Base-by-base conservation (phyloP, 352 stramenopile species). In the Phytopythium mirpurense region DNA sequence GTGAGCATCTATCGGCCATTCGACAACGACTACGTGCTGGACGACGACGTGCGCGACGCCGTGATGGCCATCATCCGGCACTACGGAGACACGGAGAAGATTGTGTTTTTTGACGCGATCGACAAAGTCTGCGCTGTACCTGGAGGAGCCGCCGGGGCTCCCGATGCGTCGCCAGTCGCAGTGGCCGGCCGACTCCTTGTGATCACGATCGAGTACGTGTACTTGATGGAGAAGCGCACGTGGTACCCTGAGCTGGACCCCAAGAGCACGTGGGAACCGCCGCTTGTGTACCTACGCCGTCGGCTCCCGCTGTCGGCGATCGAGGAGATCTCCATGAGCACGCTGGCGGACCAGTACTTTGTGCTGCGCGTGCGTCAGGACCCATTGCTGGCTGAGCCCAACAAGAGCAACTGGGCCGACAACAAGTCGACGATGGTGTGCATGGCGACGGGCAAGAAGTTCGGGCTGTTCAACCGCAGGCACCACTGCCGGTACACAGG, bases 1-100 rank as follows among this genome's bases (percentile, higher is more conserved):
- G 85, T 93, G 41, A 93, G 83, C 65, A 90, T 96, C 29, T 91
- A 92, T 51, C 80, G 87, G 12, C 86, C 87, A 1, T 96, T 93
- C 53, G 77, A 94, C 46, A 78, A 72, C 38, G 80, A 95, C 37
- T 96, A 96, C 53, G 31, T 95, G 21, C 76, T 68, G 6, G 69
- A 90, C n/a, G 70, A 72, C 27, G 62, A 56, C 2, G 53, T 94
- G 43, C 74, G 78, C 26, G 77, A 88, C n/a, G 78, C 63, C 0
- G 66, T 90, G 15, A 63, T 88, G 53, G 67, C 49, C 3, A 86
- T 94, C 51, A 72, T 95, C 15, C 72, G 71, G 6, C 78, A 93
- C 54, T 73, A 94, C 42, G 65, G 72, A 24, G 87, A 96, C 51
- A 83, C 76, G 0, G 73, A 90, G 50, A 92, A 93, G 41, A 66